A percentile compares a stretch with the other conserved stretches of the same genome.
Conservation (phyloP, 1,284 basidiomycete species). For the Fomitopsis palustris region DNA sequence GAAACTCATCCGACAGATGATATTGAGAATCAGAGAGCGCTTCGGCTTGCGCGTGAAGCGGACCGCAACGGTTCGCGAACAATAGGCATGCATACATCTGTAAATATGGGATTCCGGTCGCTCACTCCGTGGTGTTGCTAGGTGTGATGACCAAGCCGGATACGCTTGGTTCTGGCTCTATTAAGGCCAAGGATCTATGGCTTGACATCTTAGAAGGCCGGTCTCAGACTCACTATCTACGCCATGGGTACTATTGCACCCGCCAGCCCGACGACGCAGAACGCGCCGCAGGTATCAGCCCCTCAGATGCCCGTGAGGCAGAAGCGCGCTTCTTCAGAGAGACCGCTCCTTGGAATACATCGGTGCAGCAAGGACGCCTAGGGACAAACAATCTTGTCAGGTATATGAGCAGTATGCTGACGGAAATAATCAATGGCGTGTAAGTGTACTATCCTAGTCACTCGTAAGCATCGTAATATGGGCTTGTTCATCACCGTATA, state of each 20-base stretch:
- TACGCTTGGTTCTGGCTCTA: conserved; percentile 41
- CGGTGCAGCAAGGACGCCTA: conserved; percentile 42
- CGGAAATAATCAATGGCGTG: conserved; percentile 49
- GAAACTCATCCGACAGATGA: conserved; percentile 44
- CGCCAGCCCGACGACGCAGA: conserved; percentile 59
- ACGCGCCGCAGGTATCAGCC: conserved; percentile 35
- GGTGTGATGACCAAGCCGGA: conserved; percentile 68
- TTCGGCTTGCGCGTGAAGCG: conserved; percentile 45
- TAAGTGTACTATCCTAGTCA: conserved; percentile 26
- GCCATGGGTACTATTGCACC: conserved; percentile 64
- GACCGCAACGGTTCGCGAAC: conserved; percentile 54
- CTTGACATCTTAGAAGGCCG: conserved; percentile 45
- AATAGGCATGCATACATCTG: conserved; percentile 40
- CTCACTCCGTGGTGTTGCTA: conserved; percentile 17
- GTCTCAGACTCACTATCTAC: conserved; percentile 32
- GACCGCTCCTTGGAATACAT: conserved; percentile 47
- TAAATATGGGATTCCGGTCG: background rate
- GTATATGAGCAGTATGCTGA: conserved; percentile 49
- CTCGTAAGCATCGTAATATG: background rate
- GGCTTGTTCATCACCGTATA: conserved; percentile 35
- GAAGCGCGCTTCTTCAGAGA: conserved; percentile 45
- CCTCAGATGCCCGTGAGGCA: conserved; percentile 33
- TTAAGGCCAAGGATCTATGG: conserved; percentile 42
- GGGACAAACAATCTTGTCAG: conserved; percentile 54
- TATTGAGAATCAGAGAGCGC: conserved; percentile 60